A percentile compares a stretch with the other conserved stretches of the same genome.
phyloP scores from a whole-genome alignment of 2,329 filamentous ascomycete species.

The Pyrenochaeta sp. region DNA sequence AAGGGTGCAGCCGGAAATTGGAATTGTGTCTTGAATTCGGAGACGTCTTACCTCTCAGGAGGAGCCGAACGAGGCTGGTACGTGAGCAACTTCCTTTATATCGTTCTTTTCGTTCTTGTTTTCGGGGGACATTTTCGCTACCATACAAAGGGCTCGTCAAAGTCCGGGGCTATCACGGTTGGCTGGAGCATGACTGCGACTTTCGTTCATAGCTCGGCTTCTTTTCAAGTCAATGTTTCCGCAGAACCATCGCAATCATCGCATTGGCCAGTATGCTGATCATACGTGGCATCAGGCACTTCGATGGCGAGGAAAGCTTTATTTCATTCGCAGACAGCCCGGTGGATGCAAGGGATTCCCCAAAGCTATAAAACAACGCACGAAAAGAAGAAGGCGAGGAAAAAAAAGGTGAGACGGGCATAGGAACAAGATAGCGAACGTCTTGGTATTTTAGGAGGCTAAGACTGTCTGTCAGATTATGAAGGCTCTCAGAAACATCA shows the following conservation, averaged over 20 bases:
- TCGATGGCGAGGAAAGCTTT: slow-evolving; percentile 49
- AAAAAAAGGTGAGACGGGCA: neutral
- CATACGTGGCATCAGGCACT: slow-evolving; percentile 33
- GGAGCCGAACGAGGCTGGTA: slow-evolving; percentile 92
- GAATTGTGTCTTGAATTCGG: slow-evolving; percentile 81
- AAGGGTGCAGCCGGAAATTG: slow-evolving; percentile 78
- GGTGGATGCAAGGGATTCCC: slow-evolving; percentile 16
- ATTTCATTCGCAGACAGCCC: slow-evolving; percentile 36
- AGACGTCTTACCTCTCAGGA: slow-evolving; percentile 80
- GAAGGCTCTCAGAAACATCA: neutral
- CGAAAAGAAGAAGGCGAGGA: neutral
- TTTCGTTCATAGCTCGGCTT: too few relatives aligned
- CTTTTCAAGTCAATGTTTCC: too few relatives aligned
- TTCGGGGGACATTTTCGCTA: too few relatives aligned
- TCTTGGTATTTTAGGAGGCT: neutral
- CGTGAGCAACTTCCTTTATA: slow-evolving; percentile 20
- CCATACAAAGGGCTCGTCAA: too few relatives aligned
- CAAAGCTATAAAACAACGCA: slow-evolving; percentile 32
- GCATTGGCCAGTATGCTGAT: neutral
- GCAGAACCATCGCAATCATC: neutral
- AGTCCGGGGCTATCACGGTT: too few relatives aligned
- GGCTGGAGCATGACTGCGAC: too few relatives aligned
- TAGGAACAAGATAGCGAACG: too few relatives aligned
- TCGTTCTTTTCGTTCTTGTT: neutral
- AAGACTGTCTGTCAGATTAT: neutral